Evolutionary conservation across 306 rosid species (phyloP), one percentile per base, ranked within the genome.

Genomic region (Geum urbanum): DNA sequence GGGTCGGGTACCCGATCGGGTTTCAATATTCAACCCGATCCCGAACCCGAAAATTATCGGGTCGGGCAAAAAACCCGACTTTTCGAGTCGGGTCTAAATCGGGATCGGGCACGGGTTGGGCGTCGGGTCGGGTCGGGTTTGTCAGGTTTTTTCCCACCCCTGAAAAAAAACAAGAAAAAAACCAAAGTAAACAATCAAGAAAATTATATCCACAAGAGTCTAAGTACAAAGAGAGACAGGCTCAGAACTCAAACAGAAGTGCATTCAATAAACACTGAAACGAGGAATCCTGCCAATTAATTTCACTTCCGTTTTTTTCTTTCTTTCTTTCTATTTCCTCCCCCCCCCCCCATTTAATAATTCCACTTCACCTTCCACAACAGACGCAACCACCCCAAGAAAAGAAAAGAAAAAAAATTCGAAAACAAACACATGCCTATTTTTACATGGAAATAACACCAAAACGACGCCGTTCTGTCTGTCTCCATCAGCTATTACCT

Each of bases 401-500:
- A 8, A 8, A 14, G 4, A 15, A 15, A 15, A 3, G 15, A 7
- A 10, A 24, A 3, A 45, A 47, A 46, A 24, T 5, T 22, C 24
- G 20, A 5, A 15, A 49, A 35, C 2, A 14, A 8, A 9, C 24
- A 56, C 12, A 24, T 8, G 27, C n/a, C 22, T 0, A 16, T 0
- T 46, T 59, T 60, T 10, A 19, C 22, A 10, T 6, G 14, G 32
- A 56, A 10, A 7, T 9, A 15, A 9, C 40, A 13, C 8, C 56
- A 11, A 81, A 77, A 85, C 86, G 92, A 62, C 66, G 84, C 63
- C 89, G 87, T 84, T 22, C 56, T 8, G 14, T 43, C 65, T 63
- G 81, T 82, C 75, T 49, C 70, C 52, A 72, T 73, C 80, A 81
- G 58, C 60, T 40, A 5, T 76, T 68, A 1, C 71, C 54, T 63